phyloP scores from a whole-genome alignment of 73 alveolate species.

The Paramecium sexaurelia region DNA sequence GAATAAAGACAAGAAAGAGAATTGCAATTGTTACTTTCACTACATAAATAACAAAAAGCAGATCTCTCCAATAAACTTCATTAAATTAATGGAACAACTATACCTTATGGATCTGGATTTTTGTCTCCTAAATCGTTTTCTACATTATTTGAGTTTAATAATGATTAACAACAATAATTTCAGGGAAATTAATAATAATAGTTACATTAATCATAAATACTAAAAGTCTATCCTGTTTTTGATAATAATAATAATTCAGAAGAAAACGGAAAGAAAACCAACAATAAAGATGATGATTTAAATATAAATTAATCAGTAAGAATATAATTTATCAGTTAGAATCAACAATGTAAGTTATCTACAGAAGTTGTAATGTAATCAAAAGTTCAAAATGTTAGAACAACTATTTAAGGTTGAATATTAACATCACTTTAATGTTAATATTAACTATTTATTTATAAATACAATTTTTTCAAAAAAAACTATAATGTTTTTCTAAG shows the following conservation, averaged over 20 bases:
- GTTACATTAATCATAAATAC: neutral
- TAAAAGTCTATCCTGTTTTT: neutral
- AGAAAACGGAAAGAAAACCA: neutral
- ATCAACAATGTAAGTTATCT: neutral
- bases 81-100: neutral
- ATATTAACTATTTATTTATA: conserved; percentile 26
- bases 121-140: neutral
- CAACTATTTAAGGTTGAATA: conserved; percentile 30
- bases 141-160: neutral
- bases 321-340: neutral
- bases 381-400: neutral
- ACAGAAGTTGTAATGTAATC: conserved; percentile 12
- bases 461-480: neutral
- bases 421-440: conserved; percentile 27
- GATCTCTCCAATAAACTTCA: neutral
- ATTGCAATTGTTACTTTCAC: neutral
- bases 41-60: neutral
- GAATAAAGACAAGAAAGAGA: conserved; percentile 45
- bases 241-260: neutral
- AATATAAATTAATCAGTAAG: neutral
- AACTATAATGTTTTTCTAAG: neutral
- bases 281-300: neutral
- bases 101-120: neutral
- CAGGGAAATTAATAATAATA: neutral
- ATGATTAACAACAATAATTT: neutral